Evolutionary conservation across 768 basidiomycete species (phyloP).

Genomic region (Pisolithus sp.): DNA sequence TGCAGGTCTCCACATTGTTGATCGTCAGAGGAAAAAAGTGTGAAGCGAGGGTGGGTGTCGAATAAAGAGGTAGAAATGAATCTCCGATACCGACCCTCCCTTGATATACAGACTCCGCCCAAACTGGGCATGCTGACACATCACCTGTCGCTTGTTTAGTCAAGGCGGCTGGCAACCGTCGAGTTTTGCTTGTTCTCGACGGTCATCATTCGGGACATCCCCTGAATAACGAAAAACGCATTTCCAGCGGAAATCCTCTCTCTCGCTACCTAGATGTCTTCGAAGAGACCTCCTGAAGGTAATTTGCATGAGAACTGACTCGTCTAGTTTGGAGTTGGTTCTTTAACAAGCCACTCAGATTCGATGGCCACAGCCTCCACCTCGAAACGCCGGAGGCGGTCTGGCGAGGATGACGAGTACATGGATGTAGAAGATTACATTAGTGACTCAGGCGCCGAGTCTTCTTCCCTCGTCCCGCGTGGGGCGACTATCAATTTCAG

Average conservation of each 20-base stretch:
- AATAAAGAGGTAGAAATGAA: slow-evolving; percentile 24
- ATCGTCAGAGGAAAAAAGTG: slow-evolving; percentile 28
- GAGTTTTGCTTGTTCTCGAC: not conserved
- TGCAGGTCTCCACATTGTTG: slow-evolving; percentile 80
- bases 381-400: slow-evolving; percentile 37
- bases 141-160: not conserved
- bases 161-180: not conserved
- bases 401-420: slow-evolving; percentile 50
- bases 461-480: slow-evolving; percentile 47
- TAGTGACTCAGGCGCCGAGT: slow-evolving; percentile 26
- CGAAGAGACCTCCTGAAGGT: slow-evolving; percentile 39
- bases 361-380: slow-evolving; percentile 19
- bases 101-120: slow-evolving; percentile 28
- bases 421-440: slow-evolving; percentile 49
- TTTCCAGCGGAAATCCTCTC: not conserved
- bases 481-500: slow-evolving; percentile 84
- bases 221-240: not conserved
- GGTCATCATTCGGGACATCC: not conserved
- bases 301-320: not conserved
- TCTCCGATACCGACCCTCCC: slow-evolving; percentile 23
- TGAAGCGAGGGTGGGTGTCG: not conserved
- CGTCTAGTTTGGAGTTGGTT: not conserved
- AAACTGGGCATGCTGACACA: slow-evolving; percentile 27
- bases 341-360: slow-evolving; percentile 11
- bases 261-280: slow-evolving; percentile 22